These are phyloP conservation scores for Diospyros lotus DNA, from an alignment of 148 eudicot genomes.

Conservation along the genomic window DNA sequence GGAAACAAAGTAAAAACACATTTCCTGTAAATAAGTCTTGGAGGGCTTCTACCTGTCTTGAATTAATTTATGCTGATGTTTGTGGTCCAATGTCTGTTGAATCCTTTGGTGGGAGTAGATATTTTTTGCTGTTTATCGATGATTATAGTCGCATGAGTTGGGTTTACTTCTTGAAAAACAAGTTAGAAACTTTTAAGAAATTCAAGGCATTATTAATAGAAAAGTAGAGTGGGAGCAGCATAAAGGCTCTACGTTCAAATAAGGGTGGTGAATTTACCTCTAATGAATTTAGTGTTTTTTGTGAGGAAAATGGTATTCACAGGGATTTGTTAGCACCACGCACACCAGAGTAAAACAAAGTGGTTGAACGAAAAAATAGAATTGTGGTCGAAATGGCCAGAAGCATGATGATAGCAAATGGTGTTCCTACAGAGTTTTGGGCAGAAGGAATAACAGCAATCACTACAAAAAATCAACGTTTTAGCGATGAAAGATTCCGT, in stretches of 20 bases:
- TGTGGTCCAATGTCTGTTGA: neutral
- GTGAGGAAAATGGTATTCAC: neutral
- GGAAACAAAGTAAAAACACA: neutral
- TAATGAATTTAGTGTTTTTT: neutral
- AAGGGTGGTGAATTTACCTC: neutral
- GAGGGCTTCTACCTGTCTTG: neutral
- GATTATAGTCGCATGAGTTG: neutral
- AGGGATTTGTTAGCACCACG: too few relatives aligned
- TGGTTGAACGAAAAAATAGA: too few relatives aligned
- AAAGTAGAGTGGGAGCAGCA: neutral
- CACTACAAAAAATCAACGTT: too few relatives aligned
- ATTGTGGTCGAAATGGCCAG: too few relatives aligned
- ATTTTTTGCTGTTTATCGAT: too few relatives aligned
- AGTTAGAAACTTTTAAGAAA: neutral
- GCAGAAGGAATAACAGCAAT: too few relatives aligned
- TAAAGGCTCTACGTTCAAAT: neutral
- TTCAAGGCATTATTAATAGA: neutral
- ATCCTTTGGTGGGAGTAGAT: neutral
- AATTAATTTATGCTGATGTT: neutral
- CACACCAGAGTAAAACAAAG: too few relatives aligned
- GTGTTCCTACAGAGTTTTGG: too few relatives aligned
- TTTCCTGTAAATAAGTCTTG: neutral
- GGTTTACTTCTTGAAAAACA: neutral
- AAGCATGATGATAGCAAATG: too few relatives aligned
- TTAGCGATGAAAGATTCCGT: too few relatives aligned